Evolutionary conservation across 2,329 filamentous ascomycete species (phyloP), one percentile per base, ranked within the genome.

Genomic region (Cytospora leucostoma): DNA sequence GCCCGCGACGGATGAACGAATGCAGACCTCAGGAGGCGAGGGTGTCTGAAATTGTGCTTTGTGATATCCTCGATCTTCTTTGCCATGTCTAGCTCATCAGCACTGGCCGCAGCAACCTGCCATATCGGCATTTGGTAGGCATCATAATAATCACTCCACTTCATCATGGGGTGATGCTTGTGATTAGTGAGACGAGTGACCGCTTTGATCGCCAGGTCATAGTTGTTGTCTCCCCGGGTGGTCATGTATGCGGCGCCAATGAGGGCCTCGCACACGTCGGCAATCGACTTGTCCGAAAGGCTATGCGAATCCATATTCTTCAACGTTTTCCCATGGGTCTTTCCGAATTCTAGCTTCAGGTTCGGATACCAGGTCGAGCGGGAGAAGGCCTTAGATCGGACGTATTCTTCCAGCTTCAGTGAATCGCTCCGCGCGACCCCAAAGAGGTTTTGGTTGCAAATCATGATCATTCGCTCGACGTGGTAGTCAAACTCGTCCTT

Each of bases 251-350:
- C 89, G 2, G 94, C 95, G 7, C 94, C 95, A 55, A 99, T 98
- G 62, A 97, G 78, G 0, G 95, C 94, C 73, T 98, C 95, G 65
- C 92, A 97, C 0, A 98, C 93, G 74, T 98, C 95, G 4, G 95
- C 94, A 70, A 97, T 89, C 0, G 90, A 90, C 78, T 99, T 99
- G 75, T 97, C 91, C 0, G 88, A 88, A 2, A 99, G 82, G 0
- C 78, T 79, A 71, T 97, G 93, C 11, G 77, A 82, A 7, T 78
- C 74, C 33, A 77, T 79, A 12, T 79, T 74, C 59, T 77, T 80
- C 57, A 58, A 34, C 1, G 61, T 66, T 65, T 81, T 84, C 52
- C 79, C 77, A 78, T 65, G 59, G 7, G 57, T 66, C 70, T 94
- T 96, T 35, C 94, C 94, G 64, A 84, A 84, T 7, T 88, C 82